Base-by-base conservation (phyloP, 1,284 basidiomycete species). In the Takashimella koratensis region DNA sequence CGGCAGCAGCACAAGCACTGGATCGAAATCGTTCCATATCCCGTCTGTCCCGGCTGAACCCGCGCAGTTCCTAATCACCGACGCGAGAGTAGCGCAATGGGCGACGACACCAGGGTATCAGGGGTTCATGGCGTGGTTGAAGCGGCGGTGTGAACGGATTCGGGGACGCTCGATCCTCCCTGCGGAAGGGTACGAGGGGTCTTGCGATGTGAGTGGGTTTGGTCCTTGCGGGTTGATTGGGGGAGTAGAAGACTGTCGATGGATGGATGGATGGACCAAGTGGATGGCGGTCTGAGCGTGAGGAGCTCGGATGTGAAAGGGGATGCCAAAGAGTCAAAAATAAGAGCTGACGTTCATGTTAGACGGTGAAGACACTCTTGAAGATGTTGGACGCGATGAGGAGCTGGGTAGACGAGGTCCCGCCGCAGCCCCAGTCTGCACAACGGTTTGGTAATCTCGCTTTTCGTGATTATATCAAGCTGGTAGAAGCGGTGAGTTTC, bases 361-460 rank as follows among this genome's bases (percentile, higher is more conserved):
- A 87, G 84, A 74, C 80, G 5, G 76, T 85, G 21, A 56, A 66
- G 10, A 70, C 67, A 41, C 75, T 85, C 4, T 64, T 90, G 2
- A 54, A 57, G 1, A 73, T 94, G 51, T 79, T 98, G 3, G 82
- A 88, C 54, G 77, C 78, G n/a, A 76, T 97, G 48, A 83, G 86
- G 60, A 56, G 60, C 1, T 94, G 90, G 90, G 86, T 94, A 11
- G 82, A 87, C 45, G 85, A 87, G 27, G 89, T 93, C 11, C 90
- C 90, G 3, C 85, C 87, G 0, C 80, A 84, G 3, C 76, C 82
- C n/a, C 84, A 85, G 5, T 86, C 88, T 12, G 68, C 57, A 2
- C 96, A 98, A 68, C 82, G 96, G 1, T 99, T 95, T 66, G 96
- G 95, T 2, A 98, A 98, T 74, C 82, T 92, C 5, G 87, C 91